Percentiles rank a stretch among this genome's conserved stretches.
Evolutionary conservation across 2,329 filamentous ascomycete species (phyloP).

Genomic region (Cercospora sesami): DNA sequence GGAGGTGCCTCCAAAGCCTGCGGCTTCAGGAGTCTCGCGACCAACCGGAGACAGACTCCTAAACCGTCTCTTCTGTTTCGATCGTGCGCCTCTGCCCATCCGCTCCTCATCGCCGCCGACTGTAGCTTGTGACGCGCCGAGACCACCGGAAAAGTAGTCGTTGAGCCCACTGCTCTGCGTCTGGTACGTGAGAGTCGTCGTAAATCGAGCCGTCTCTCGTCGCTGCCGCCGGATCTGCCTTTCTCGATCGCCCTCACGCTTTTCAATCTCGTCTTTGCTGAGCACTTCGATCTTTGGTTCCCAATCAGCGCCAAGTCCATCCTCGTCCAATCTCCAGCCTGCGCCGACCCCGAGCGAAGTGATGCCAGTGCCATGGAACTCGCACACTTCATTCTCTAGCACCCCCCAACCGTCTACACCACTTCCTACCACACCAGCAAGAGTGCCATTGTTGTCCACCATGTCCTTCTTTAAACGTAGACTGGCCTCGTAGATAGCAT

Average conservation of each 20-base stretch:
- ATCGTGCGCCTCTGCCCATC: constrained; percentile 87
- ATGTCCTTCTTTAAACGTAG: constrained; percentile 93
- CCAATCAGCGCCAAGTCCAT: constrained; percentile 67
- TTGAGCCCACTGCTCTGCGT: constrained; percentile 44
- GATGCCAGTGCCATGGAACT: constrained; percentile 47
- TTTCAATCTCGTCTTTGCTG: constrained; percentile 95
- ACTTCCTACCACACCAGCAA: constrained; percentile 68
- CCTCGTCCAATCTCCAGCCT: constrained; percentile 93
- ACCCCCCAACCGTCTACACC: constrained; percentile 69
- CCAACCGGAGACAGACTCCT: constrained; percentile 79
- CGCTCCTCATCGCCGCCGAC: constrained; percentile 62
- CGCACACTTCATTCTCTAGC: constrained; percentile 84
- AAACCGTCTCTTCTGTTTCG: constrained; percentile 93
- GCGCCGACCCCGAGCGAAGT: constrained; percentile 63
- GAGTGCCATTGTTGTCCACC: constrained; percentile 71
- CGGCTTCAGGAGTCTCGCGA: constrained; percentile 77
- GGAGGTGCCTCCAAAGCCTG: constrained; percentile 64
- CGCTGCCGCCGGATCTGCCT: constrained; percentile 82
- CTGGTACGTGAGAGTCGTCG: constrained; percentile 44
- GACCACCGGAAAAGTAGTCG: constrained; percentile 59
- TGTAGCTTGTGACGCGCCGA: constrained; percentile 42
- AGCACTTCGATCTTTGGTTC: constrained; percentile 59
- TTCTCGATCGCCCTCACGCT: constrained; percentile 90
- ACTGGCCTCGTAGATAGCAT: constrained; percentile 95
- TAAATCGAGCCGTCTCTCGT: constrained; percentile 85